These are phyloP conservation scores for Lentinula guzmanii DNA, from an alignment of 768 basidiomycete species.

Conservation along the genomic window DNA sequence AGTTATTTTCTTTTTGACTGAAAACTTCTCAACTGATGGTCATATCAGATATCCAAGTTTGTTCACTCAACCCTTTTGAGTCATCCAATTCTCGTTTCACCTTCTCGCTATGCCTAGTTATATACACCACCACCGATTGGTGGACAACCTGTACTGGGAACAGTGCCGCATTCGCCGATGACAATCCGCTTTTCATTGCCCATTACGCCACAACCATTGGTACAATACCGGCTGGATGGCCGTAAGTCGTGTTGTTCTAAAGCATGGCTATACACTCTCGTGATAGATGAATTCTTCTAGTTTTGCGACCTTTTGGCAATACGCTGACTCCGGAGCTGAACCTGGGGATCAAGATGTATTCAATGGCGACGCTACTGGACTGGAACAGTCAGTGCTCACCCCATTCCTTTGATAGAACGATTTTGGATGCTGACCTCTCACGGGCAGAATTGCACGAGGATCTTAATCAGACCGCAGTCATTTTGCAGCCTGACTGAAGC, in stretches of 20 bases:
- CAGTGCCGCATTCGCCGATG: conserved; percentile 39
- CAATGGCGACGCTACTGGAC: conserved; percentile 43
- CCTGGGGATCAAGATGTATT: conserved; percentile 55
- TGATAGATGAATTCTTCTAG: conserved; percentile 14
- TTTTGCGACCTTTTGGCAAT: conserved; percentile 56
- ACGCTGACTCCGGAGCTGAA: conserved; percentile 46
- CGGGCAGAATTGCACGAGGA: background rate
- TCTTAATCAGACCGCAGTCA: background rate
- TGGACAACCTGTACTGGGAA: conserved; percentile 65
- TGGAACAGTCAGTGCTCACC: conserved; percentile 25
- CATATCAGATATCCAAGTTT: conserved; percentile 33
- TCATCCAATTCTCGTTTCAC: no score
- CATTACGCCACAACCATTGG: conserved; percentile 43
- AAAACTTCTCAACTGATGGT: background rate
- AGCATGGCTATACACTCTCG: no score
- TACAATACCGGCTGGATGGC: conserved; percentile 55
- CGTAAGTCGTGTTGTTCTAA: conserved; percentile 18
- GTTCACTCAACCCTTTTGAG: conserved; percentile 4
- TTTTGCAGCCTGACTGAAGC: no score
- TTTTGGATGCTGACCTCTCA: background rate
- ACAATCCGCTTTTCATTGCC: conserved; percentile 61
- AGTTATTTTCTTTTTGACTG: background rate
- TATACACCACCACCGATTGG: conserved; percentile 64
- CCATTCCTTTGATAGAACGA: background rate
- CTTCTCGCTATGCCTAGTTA: conserved; percentile 27